phyloP scores from a whole-genome alignment of 2,329 filamentous ascomycete genomes.

The Stylonectria norvegica region DNA sequence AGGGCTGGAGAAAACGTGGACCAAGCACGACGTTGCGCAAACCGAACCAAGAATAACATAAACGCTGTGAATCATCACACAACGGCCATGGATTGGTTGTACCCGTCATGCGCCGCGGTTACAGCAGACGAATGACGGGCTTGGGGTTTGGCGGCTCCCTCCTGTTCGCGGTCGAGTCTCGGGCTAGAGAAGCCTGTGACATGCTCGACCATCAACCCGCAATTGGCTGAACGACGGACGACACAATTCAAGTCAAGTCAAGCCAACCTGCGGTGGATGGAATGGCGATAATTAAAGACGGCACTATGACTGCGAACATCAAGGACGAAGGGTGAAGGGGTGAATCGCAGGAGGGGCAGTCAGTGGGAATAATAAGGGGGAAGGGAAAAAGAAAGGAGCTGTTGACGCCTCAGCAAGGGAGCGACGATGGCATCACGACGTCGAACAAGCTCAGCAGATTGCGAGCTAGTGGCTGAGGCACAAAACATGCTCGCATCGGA shows the following conservation, averaged over 20 bases:
- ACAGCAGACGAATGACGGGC: conserved; percentile 6
- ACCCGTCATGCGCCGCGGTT: conserved; percentile 1
- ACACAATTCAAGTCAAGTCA: too few relatives aligned
- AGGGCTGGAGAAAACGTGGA: conserved; percentile 9
- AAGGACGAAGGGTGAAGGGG: too few relatives aligned
- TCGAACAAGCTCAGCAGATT: conserved; percentile 6
- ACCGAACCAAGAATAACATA: conserved; percentile 5
- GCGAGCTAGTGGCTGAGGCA: not conserved
- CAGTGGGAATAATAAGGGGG: too few relatives aligned
- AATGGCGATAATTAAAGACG: too few relatives aligned
- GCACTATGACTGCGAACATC: too few relatives aligned
- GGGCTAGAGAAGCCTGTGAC: conserved; percentile 3
- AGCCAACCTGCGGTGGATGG: too few relatives aligned
- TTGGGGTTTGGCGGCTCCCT: not conserved
- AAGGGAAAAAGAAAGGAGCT: conserved; percentile 9
- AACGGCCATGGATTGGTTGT: conserved; percentile 4
- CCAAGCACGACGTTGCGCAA: conserved; percentile 9
- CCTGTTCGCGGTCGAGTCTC: conserved; percentile 2
- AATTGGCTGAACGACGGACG: too few relatives aligned
- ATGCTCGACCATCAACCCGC: too few relatives aligned
- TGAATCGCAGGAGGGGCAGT: too few relatives aligned
- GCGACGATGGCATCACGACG: conserved; percentile 2
- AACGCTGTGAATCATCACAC: conserved; percentile 7
- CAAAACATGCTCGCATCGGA: not conserved
- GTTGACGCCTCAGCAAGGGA: conserved; percentile 5